These are phyloP conservation scores for Termitomyces eurrhizus DNA, from an alignment of 768 basidiomycete genomes.

Conservation along the genomic window DNA sequence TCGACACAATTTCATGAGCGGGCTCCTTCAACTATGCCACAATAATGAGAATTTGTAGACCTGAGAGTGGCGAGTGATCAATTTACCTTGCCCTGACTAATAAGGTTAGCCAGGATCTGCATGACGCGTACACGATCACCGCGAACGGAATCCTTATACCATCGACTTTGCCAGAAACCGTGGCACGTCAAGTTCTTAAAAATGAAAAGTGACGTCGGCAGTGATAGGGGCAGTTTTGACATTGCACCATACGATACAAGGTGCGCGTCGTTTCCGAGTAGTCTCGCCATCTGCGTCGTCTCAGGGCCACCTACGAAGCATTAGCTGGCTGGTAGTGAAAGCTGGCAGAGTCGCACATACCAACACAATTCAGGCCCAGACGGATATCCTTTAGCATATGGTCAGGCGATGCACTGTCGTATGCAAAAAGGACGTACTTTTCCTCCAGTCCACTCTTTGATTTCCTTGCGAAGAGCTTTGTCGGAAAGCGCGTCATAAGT, in stretches of 20 bases:
- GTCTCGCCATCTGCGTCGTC: constrained; percentile 64
- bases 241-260: constrained; percentile 89
- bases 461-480: constrained; percentile 44
- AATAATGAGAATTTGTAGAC: not conserved
- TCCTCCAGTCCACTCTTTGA: constrained; percentile 63
- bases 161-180: constrained; percentile 77
- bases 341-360: constrained; percentile 21
- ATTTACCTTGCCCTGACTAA: constrained; percentile 50
- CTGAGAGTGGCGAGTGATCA: not conserved
- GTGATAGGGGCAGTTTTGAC: constrained; percentile 75
- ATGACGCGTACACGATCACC: constrained; percentile 52
- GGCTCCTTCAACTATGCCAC: constrained; percentile 57
- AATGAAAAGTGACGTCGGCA: constrained; percentile 79
- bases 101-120: constrained; percentile 45
- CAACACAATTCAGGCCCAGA: constrained; percentile 50
- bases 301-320: constrained; percentile 47
- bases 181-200: constrained; percentile 77
- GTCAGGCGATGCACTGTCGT: not conserved
- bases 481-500: constrained; percentile 74
- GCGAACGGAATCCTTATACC: constrained; percentile 51
- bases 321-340: not conserved
- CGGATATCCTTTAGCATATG: constrained; percentile 31
- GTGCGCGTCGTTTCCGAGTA: constrained; percentile 64
- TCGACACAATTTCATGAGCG: constrained; percentile 61
- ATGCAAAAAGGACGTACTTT: constrained; percentile 37